Evolutionary conservation across 1,139 yeast genomes (phyloP).

Genomic region (Suhomyces anneliseae): DNA sequence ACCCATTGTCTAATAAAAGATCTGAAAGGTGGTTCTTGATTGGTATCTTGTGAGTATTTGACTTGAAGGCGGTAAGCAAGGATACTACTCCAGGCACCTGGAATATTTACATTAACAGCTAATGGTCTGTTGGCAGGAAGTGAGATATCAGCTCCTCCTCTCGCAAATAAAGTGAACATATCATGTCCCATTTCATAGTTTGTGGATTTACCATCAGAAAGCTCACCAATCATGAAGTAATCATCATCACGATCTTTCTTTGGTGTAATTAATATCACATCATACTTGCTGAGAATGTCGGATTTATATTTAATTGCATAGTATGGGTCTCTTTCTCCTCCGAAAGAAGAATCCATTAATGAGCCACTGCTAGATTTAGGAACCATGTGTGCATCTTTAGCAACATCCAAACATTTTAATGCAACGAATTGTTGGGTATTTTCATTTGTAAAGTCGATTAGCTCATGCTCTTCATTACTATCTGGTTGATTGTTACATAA

Average conservation of each 20-base stretch:
- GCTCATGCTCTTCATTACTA: constrained; percentile 4
- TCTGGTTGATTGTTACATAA: constrained; percentile 16
- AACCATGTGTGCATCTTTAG: constrained; percentile 32
- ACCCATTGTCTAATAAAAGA: constrained; percentile 70
- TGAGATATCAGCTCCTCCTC: constrained; percentile 36
- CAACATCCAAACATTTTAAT: constrained; percentile 46
- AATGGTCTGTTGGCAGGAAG: constrained; percentile 50
- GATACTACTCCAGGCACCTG: constrained; percentile 63
- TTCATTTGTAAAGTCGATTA: constrained; percentile 23
- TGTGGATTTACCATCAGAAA: constrained; percentile 22
- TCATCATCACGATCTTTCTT: constrained; percentile 26
- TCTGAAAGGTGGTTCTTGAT: constrained; percentile 35
- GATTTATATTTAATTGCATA: constrained; percentile 43
- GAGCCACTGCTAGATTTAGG: constrained; percentile 46
- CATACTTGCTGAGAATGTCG: constrained; percentile 37
- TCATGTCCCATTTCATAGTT: constrained; percentile 30
- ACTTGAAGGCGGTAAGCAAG: constrained; percentile 51
- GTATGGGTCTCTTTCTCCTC: constrained; percentile 48
- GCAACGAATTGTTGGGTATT: constrained; percentile 20
- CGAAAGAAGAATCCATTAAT: constrained; percentile 52
- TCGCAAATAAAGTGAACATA: constrained; percentile 30
- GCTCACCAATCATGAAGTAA: constrained; percentile 38
- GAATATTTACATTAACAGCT: constrained; percentile 48
- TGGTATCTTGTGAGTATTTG: constrained; percentile 17
- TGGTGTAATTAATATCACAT: constrained; percentile 47